A percentile compares a stretch with the other conserved stretches of the same genome.
Evolutionary conservation across 208 protist species (phyloP).

Genomic region (Leishmania amazonensis): DNA sequence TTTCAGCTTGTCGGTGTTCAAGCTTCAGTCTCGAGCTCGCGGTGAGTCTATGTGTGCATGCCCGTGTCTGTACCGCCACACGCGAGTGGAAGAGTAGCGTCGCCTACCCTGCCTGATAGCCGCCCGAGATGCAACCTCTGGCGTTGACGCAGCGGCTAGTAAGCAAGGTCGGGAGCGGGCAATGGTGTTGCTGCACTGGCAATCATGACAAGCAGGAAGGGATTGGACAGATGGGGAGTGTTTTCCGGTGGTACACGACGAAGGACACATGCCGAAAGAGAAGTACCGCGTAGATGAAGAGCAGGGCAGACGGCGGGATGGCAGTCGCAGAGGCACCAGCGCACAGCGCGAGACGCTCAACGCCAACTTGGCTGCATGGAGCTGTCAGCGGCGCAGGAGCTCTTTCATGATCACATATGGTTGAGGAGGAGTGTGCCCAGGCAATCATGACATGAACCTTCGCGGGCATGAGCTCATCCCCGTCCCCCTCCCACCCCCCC

Average conservation of each 20-base stretch:
- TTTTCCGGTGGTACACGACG: not conserved
- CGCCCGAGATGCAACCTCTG: not conserved
- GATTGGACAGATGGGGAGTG: not conserved
- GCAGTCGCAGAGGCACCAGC: not conserved
- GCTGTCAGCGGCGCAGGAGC: too few relatives aligned
- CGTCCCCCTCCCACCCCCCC: too few relatives aligned
- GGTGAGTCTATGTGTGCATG: conserved; percentile 8
- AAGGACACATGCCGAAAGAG: not conserved
- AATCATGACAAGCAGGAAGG: not conserved
- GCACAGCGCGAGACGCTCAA: not conserved
- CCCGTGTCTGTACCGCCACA: not conserved
- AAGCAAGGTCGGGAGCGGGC: not conserved
- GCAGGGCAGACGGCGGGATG: not conserved
- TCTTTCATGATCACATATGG: too few relatives aligned
- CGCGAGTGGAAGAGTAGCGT: not conserved
- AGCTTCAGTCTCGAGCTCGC: not conserved
- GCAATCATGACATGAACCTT: too few relatives aligned
- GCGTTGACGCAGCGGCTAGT: not conserved
- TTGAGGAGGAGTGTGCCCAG: too few relatives aligned
- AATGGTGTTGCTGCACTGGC: not conserved
- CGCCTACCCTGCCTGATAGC: not conserved
- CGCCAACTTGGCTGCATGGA: not conserved
- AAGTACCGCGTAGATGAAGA: not conserved
- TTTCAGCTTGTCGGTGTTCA: not conserved
- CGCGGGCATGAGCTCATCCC: too few relatives aligned